These are phyloP conservation scores for Dovyalis caffra DNA, from an alignment of 345 rosid species.

Conservation along the genomic window DNA sequence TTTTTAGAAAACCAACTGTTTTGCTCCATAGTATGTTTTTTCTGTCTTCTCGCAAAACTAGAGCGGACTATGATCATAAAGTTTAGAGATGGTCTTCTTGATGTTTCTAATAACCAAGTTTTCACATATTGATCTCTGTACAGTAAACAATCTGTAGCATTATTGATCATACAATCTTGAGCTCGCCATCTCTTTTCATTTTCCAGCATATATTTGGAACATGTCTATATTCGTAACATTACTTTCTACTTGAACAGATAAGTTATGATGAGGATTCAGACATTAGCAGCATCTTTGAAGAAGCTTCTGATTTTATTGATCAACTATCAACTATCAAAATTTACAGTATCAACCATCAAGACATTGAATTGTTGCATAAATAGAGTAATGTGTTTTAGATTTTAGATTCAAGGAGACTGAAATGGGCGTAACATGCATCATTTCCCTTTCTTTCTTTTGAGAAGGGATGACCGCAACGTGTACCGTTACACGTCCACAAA, in stretches of 20 bases:
- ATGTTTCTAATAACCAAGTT: not conserved
- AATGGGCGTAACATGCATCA: no score
- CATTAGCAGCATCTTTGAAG: slow-evolving; percentile 73
- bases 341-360: no score
- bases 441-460: no score
- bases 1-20: not conserved
- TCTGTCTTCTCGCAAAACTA: not conserved
- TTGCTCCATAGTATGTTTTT: not conserved
- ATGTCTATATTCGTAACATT: slow-evolving; percentile 4
- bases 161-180: not conserved
- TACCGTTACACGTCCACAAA: not conserved
- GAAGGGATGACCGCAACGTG: no score
- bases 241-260: slow-evolving; percentile 47
- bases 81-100: not conserved
- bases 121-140: not conserved
- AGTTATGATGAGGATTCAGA: slow-evolving; percentile 78
- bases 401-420: not conserved
- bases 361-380: slow-evolving; percentile 49
- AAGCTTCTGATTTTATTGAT: slow-evolving; percentile 78
- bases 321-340: no score
- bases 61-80: not conserved
- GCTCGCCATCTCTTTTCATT: not conserved
- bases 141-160: not conserved
- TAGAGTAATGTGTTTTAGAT: slow-evolving; percentile 11
- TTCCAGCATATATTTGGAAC: not conserved